Percentiles rank a stretch among this genome's conserved stretches.
These are phyloP conservation scores for Mucor racemosus DNA, from an alignment of 371 early-diverging fungal species.

Conservation along the genomic window DNA sequence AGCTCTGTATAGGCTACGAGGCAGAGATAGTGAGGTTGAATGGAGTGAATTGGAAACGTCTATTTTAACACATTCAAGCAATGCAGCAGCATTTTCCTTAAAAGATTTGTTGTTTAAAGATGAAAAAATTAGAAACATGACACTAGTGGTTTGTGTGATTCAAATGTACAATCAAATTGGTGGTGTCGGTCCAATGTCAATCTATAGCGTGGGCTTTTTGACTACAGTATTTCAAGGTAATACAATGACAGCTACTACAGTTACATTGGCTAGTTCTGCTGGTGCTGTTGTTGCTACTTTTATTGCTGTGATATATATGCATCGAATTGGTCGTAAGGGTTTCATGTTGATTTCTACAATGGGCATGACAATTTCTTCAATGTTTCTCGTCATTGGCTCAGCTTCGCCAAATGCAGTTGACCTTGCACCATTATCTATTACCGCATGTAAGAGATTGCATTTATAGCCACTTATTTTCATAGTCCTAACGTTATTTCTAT, in stretches of 20 bases:
- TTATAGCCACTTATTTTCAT: too few species aligned
- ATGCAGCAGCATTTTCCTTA: conserved; percentile 29
- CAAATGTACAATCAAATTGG: conserved; percentile 49
- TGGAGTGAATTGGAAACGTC: conserved; percentile 26
- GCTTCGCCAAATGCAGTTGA: conserved; percentile 5
- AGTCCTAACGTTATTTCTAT: too few species aligned
- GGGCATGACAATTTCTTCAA: conserved; percentile 39
- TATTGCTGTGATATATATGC: conserved; percentile 43
- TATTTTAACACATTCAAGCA: conserved; percentile 28
- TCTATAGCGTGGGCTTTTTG: conserved; percentile 35
- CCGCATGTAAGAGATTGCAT: conserved; percentile 15
- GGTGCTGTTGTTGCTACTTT: conserved; percentile 42
- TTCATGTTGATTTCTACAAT: conserved; percentile 47
- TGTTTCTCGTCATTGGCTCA: conserved; percentile 47
- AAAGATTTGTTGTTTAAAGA: conserved; percentile 44
- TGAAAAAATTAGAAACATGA: conserved; percentile 31
- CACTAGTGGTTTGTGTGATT: conserved; percentile 33
- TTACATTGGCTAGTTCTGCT: conserved; percentile 43
- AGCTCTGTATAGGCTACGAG: conserved; percentile 66
- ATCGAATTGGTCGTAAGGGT: conserved; percentile 47
- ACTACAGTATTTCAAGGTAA: conserved; percentile 33
- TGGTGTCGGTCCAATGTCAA: conserved; percentile 52
- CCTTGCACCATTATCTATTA: conserved; percentile 27
- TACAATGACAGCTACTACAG: conserved; percentile 32
- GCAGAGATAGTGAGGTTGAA: conserved; percentile 26